Evolutionary conservation across 1,284 basidiomycete species (phyloP).

Genomic region (Ganoderma leucocontextum): DNA sequence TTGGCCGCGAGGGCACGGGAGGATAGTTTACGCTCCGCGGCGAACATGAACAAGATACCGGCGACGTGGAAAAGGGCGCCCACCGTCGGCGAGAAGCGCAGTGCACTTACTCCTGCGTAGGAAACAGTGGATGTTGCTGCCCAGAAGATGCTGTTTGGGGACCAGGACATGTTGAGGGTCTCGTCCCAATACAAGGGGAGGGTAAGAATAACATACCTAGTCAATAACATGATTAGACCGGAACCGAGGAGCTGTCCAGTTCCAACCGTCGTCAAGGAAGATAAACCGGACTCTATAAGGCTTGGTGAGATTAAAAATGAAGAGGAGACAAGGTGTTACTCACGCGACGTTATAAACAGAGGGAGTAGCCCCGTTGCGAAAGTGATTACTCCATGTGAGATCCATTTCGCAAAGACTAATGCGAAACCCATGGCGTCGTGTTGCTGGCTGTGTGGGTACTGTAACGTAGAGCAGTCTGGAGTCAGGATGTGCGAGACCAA

Average conservation of each 20-base stretch:
- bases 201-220: not conserved
- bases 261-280: not conserved
- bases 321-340: not conserved
- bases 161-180: not conserved
- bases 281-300: not conserved
- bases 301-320: not conserved
- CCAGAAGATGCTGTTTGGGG: not conserved
- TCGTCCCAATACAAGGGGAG: not conserved
- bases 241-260: not conserved
- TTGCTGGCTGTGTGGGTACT: too few species aligned
- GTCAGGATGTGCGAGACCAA: too few species aligned
- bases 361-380: not conserved
- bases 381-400: not conserved
- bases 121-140: not conserved
- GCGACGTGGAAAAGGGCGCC: not conserved
- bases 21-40: not conserved
- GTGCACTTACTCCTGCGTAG: not conserved
- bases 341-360: not conserved
- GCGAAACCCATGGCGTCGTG: not conserved
- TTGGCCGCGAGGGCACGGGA: not conserved
- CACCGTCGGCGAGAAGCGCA: not conserved
- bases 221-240: not conserved
- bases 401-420: not conserved
- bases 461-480: too few species aligned
- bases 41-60: not conserved